These are phyloP conservation scores for Endocarpon pusillum DNA, from an alignment of 495 filamentous ascomycete species.

Conservation along the genomic window DNA sequence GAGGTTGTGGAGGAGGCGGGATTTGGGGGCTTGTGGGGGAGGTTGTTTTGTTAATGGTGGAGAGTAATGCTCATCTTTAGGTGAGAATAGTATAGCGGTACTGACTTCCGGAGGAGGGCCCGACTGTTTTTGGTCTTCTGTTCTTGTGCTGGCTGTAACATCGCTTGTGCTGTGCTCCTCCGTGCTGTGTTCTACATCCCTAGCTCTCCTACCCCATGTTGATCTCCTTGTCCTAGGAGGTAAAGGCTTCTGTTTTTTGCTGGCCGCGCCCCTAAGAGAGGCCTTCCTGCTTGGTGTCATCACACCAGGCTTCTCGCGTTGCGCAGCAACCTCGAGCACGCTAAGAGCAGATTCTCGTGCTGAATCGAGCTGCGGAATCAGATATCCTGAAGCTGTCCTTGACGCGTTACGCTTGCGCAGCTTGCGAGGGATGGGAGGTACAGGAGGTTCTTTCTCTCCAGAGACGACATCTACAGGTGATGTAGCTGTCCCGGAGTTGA, in stretches of 20 bases:
- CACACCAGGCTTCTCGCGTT: constrained; percentile 71
- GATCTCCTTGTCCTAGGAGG: constrained; percentile 4
- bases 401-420: not conserved
- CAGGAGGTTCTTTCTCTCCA: constrained; percentile 32
- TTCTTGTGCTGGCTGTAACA: constrained; percentile 1
- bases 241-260: constrained; percentile 4
- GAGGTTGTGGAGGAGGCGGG: constrained; percentile 9
- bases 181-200: not conserved
- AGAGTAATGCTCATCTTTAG: constrained; percentile 1
- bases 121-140: constrained; percentile 1
- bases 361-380: constrained; percentile 31
- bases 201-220: constrained; percentile 1
- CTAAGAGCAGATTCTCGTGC: constrained; percentile 38
- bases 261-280: not conserved
- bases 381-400: constrained; percentile 4
- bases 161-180: constrained; percentile 1
- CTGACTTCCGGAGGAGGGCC: constrained; percentile 3
- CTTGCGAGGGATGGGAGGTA: constrained; percentile 10
- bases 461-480: too few species aligned
- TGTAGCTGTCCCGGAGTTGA: not conserved
- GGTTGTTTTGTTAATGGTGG: constrained; percentile 10
- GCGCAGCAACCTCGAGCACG: constrained; percentile 59
- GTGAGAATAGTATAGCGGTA: not conserved
- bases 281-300: constrained; percentile 57
- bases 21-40: constrained; percentile 16